Conservation (phyloP, 2,329 filamentous ascomycete genomes). For the Tolypocladium pustulatum region DNA sequence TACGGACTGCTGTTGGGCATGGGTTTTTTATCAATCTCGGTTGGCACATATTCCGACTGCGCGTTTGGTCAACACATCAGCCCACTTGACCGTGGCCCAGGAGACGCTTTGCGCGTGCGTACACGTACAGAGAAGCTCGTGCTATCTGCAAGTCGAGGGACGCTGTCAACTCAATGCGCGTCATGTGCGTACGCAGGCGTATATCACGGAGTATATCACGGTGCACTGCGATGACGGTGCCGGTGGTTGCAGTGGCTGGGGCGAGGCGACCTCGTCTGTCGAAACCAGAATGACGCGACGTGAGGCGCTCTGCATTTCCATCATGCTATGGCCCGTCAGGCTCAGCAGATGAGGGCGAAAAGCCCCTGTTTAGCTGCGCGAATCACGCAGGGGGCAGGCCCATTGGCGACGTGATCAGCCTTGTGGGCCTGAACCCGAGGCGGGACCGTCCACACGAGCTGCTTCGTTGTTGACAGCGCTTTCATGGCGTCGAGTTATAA, state of each 20-base stretch:
- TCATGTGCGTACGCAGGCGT: neutral
- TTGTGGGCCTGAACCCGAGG: neutral
- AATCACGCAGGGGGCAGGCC: neutral
- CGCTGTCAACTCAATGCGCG: neutral
- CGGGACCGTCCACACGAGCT: neutral
- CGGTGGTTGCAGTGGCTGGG: too few species aligned
- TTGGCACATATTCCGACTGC: neutral
- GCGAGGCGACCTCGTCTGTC: neutral
- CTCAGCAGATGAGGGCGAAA: neutral
- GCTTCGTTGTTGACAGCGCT: neutral
- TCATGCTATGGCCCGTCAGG: neutral
- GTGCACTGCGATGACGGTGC: neutral
- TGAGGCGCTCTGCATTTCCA: neutral
- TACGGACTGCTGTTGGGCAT: neutral
- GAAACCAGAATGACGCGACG: neutral
- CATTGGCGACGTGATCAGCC: neutral
- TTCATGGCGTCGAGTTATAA: neutral
- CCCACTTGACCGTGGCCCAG: constrained; percentile 3
- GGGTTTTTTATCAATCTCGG: constrained; percentile 3
- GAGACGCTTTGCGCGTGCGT: neutral
- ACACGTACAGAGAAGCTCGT: neutral
- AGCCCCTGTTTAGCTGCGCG: neutral
- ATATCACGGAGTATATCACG: too few species aligned
- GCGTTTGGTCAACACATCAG: constrained; percentile 4
- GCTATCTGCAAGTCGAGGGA: neutral